A percentile compares a stretch with the other conserved stretches of the same genome.
phyloP scores from a whole-genome alignment of 805 yeast species.

The Hanseniaspora jakobsenii region DNA sequence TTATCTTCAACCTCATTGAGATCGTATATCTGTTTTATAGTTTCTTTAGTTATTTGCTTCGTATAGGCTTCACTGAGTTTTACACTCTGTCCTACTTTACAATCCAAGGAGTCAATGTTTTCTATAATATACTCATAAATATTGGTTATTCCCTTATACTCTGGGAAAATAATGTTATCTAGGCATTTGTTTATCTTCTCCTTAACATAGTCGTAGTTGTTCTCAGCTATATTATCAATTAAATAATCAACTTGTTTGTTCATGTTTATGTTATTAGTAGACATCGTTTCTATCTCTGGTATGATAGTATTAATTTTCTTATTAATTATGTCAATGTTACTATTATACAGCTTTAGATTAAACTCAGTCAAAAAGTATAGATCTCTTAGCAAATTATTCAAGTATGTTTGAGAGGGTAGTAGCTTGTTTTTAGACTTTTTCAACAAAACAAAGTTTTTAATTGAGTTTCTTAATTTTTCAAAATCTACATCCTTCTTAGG shows the following conservation, averaged over 20 bases:
- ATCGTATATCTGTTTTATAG: constrained; percentile 49
- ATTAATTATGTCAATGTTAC: constrained; percentile 38
- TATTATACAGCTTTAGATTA: constrained; percentile 46
- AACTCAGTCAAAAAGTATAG: constrained; percentile 44
- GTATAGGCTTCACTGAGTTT: constrained; percentile 57
- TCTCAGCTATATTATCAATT: constrained; percentile 48
- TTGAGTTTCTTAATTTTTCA: constrained; percentile 70
- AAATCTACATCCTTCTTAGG: constrained; percentile 48
- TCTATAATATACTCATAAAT: constrained; percentile 56
- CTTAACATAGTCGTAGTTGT: constrained; percentile 51
- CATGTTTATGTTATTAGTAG: constrained; percentile 41
- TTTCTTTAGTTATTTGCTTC: constrained; percentile 42
- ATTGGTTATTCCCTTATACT: constrained; percentile 49
- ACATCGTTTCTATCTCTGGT: constrained; percentile 50
- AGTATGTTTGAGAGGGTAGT: constrained; percentile 83
- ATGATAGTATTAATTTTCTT: constrained; percentile 42
- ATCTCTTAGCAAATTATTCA: constrained; percentile 58
- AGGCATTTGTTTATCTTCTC: constrained; percentile 42
- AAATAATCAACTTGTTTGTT: constrained; percentile 48
- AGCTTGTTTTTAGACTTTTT: constrained; percentile 81
- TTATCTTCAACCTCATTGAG: constrained; percentile 58
- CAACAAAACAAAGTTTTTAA: constrained; percentile 75
- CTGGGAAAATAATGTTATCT: constrained; percentile 31
- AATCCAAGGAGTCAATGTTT: constrained; percentile 58
- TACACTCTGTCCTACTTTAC: constrained; percentile 54